A percentile compares a stretch with the other conserved stretches of the same genome.
These are phyloP conservation scores for Pochonia chlamydosporia DNA, from an alignment of 2,329 filamentous ascomycete species.

Conservation along the genomic window DNA sequence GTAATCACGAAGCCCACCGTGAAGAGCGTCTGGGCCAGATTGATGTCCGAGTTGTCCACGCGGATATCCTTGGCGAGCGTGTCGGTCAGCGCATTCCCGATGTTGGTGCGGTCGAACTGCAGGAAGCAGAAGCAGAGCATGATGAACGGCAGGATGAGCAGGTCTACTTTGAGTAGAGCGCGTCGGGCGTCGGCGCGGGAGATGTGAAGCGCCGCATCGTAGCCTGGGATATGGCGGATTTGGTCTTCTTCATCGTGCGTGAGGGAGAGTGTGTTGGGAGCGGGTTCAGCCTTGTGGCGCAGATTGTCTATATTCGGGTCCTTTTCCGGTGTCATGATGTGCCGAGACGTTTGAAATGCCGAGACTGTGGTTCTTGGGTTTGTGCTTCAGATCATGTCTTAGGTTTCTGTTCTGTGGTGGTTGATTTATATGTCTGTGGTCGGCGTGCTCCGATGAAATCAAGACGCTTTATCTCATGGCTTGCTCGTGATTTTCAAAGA, in stretches of 20 bases:
- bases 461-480: not conserved
- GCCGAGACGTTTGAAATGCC: too few species aligned
- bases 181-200: constrained; percentile 8
- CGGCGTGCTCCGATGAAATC: too few species aligned
- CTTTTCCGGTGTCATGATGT: not conserved
- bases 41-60: constrained; percentile 44
- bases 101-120: constrained; percentile 32
- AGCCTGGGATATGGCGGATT: constrained; percentile 18
- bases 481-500: not conserved
- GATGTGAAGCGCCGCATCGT: constrained; percentile 12
- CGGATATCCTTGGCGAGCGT: constrained; percentile 41
- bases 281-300: not conserved
- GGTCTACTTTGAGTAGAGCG: constrained; percentile 20
- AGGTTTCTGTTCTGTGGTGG: too few species aligned
- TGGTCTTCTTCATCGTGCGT: constrained; percentile 7
- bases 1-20: constrained; percentile 43
- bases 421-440: too few species aligned
- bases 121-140: constrained; percentile 26
- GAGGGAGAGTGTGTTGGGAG: not conserved
- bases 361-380: too few species aligned
- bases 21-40: constrained; percentile 45
- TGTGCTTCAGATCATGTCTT: too few species aligned
- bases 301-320: not conserved
- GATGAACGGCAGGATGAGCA: constrained; percentile 22
- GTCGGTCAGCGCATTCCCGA: constrained; percentile 46